Evolutionary conservation across 192 early-diverging fungal genomes (phyloP).

Genomic region (Coemansia sp.): DNA sequence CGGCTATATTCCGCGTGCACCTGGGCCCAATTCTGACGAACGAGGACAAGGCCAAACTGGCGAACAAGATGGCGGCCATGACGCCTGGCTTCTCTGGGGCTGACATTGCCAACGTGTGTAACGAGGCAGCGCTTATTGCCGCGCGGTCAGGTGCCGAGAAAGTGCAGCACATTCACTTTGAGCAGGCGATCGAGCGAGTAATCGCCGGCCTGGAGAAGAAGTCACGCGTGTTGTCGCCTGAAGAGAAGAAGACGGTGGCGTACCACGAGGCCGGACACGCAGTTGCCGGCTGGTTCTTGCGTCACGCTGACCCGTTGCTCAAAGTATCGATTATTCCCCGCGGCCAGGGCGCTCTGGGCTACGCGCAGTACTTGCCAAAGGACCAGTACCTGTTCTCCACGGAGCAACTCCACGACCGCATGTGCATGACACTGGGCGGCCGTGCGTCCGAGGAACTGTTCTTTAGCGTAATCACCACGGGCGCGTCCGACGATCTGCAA

Average conservation of each 20-base stretch:
- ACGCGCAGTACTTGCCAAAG: conserved; percentile 98
- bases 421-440: conserved; percentile 87
- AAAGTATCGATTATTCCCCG: conserved; percentile 99
- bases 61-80: conserved; percentile 87
- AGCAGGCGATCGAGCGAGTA: conserved; percentile 96
- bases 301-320: conserved; percentile 92
- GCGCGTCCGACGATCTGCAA: conserved; percentile 96
- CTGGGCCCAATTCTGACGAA: conserved; percentile 87
- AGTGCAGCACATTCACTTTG: conserved; percentile 89
- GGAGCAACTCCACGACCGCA: conserved; percentile 84
- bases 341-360: conserved; percentile 91
- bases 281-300: conserved; percentile 96
- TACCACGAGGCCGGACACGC: conserved; percentile 99
- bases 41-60: conserved; percentile 74
- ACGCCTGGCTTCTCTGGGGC: conserved; percentile 99
- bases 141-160: conserved; percentile 77
- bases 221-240: conserved; percentile 87
- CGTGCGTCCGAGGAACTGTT: conserved; percentile 90
- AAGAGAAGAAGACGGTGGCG: conserved; percentile 98
- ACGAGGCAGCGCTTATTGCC: conserved; percentile 97
- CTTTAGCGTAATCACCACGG: conserved; percentile 92
- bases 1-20: conserved; percentile 96
- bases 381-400: conserved; percentile 96
- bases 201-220: conserved; percentile 99
- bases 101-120: conserved; percentile 97